These are phyloP conservation scores for Styphnolobium japonicum DNA, from an alignment of 306 rosid species.

Conservation along the genomic window DNA sequence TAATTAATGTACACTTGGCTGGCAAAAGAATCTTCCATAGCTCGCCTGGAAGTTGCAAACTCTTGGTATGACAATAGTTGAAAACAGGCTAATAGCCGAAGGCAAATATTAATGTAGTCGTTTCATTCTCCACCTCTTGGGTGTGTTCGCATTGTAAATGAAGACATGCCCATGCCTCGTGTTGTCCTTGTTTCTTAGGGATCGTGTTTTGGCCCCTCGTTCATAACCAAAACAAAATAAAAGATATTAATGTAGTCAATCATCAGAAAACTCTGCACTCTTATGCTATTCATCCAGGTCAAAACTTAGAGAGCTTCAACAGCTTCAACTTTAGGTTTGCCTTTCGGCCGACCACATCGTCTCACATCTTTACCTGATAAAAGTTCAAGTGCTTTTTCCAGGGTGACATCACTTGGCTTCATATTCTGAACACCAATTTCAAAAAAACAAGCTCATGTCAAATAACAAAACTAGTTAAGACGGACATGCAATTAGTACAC, in stretches of 20 bases:
- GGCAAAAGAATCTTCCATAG: slow-evolving; percentile 13
- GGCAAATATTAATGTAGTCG: no score
- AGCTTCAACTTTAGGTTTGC: slow-evolving; percentile 47
- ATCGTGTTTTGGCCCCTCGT: no score
- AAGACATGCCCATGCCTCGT: no score
- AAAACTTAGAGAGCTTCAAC: slow-evolving; percentile 46
- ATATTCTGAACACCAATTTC: slow-evolving; percentile 48
- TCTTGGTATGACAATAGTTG: neutral
- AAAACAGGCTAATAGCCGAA: neutral
- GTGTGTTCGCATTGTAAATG: no score
- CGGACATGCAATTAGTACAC: neutral
- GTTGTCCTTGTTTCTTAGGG: no score
- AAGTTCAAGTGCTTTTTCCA: slow-evolving; percentile 70
- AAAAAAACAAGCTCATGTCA: neutral
- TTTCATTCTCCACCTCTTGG: no score
- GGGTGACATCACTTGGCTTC: slow-evolving; percentile 55
- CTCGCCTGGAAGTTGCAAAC: neutral
- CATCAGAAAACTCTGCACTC: slow-evolving; percentile 10
- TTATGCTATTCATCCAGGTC: neutral
- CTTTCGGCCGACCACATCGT: slow-evolving; percentile 64
- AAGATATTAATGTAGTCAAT: neutral
- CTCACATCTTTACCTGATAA: slow-evolving; percentile 51
- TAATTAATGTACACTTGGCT: slow-evolving; percentile 14
- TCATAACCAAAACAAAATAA: no score
- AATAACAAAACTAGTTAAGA: slow-evolving; percentile 3